Evolutionary conservation across 805 yeast species (phyloP), one percentile per base, ranked within the genome.

Genomic region (Candida ponderosae): DNA sequence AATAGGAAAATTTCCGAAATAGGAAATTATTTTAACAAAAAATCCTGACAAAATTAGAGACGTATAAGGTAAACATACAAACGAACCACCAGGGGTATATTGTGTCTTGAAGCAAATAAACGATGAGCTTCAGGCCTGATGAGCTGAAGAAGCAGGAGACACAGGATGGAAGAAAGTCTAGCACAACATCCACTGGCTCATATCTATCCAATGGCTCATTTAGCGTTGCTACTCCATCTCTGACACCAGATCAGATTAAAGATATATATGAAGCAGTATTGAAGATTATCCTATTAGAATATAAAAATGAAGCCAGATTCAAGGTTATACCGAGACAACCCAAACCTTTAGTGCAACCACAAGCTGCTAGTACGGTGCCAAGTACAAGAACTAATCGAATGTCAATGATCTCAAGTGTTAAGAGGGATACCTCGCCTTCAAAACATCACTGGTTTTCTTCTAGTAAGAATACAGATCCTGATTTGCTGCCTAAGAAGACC

Each of bases 241-340:
- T 44, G 26, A 32, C 38, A 4, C 26, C 26, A 7, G 36, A 35
- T 5, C 35, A 36, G 14, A 10, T 37, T 11, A 33, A 38, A 7
- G 63, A 59, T 23, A 56, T 76, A 4, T 80, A 81, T 45, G 66
- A 67, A 34, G 65, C 71, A 23, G 66, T 79, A 2, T 50, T 81
- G 33, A 76, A 78, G 47, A 56, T 77, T 6, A 53, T 80, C 3
- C 54, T 82, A 11, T 53, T 82, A 16, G 81, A 76, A 34, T 79
- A 81, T 47, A 60, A 72, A 37, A 74, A 70, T 40, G 86, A 79
- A 54, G 84, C 84, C 2, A 57, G 86, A 28, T 81, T 79, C 58
- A 57, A 68, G 36, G 64, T 30, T 4, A 20, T 35, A 32, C 14
- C 26, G 18, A 18, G 13, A 5, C 29, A 30, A 15, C 24, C 20